Base-by-base conservation (phyloP, 2,329 filamentous ascomycete genomes). In the Sporothrix curviconia region DNA sequence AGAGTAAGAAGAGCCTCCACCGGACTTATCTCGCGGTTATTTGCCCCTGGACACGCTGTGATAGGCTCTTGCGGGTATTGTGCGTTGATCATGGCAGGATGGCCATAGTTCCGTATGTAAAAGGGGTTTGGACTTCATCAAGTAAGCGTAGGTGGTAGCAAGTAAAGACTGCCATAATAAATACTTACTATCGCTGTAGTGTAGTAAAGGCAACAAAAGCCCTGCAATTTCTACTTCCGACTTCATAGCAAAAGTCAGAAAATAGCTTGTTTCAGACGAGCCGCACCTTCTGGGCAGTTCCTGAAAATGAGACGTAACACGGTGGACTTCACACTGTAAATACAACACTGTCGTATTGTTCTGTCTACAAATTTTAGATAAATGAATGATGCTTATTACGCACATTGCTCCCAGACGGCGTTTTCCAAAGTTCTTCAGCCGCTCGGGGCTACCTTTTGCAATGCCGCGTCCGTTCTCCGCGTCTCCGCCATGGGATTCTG, bases 401-500 rank as follows among this genome's bases (percentile, higher is more conserved):
- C n/a, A n/a, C n/a, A n/a, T n/a, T n/a, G n/a, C n/a, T 19, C 34
- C 22, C 25, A 24, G 37, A 32, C 37, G 50, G 50, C 50, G 37
- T 22, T 30, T 34, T 40, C 25, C n/a, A 30, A 22, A 17, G 25
- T 30, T 1, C 15, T 34, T 32, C 25, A 30, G 25, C 25, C 25
- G 36, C 17, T 53, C 30, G 37, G 50, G 37, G 22, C 4, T 19
- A 17, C 17, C 24, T 40, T 19, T 14, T 32, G 15, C 40, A 43
- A 19, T 19, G 17, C 17, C 19, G 32, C 17, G 30, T 34, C 32
- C 24, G 47, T 37, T 14, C 12, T 34, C 47, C 12, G 47, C n/a
- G n/a, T 43, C 40, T 32, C 49, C 47, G 32, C n/a, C 34, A 59
- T 59, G 57, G 57, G 12, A 55, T 55, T 59, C 51, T 59, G 22